phyloP scores from a whole-genome alignment of 805 yeast genomes.

The Candida awuae region DNA sequence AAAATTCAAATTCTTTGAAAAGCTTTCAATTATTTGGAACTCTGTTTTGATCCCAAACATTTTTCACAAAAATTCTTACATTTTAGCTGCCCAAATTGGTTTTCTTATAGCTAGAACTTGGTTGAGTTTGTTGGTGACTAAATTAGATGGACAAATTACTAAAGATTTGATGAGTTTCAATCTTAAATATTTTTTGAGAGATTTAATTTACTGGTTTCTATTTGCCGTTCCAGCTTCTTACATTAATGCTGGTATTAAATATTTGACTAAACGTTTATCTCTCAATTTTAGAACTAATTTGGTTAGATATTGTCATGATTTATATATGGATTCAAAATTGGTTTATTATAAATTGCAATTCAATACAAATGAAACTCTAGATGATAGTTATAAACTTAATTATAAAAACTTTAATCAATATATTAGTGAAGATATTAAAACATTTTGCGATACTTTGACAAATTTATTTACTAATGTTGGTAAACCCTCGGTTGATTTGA shows the following conservation, averaged over 20 bases:
- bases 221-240: conserved; percentile 91
- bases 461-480: conserved; percentile 83
- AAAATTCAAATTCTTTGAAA: conserved; percentile 60
- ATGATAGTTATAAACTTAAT: conserved; percentile 27
- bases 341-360: conserved; percentile 76
- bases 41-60: conserved; percentile 68
- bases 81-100: conserved; percentile 61
- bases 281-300: conserved; percentile 79
- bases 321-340: conserved; percentile 72
- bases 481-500: conserved; percentile 80
- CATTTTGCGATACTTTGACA: conserved; percentile 74
- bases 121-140: conserved; percentile 77
- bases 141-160: conserved; percentile 86
- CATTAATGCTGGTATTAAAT: conserved; percentile 84
- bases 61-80: conserved; percentile 55
- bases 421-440: conserved; percentile 75
- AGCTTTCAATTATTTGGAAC: conserved; percentile 67
- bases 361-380: conserved; percentile 33
- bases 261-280: conserved; percentile 65
- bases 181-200: conserved; percentile 65
- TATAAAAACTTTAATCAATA: conserved; percentile 74
- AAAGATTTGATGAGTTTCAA: conserved; percentile 79
- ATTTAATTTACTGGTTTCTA: conserved; percentile 77
- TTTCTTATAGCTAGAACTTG: conserved; percentile 78
- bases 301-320: conserved; percentile 80